Evolutionary conservation across 2,329 filamentous ascomycete genomes (phyloP).

Genomic region (Stagonosporopsis rhizophila): DNA sequence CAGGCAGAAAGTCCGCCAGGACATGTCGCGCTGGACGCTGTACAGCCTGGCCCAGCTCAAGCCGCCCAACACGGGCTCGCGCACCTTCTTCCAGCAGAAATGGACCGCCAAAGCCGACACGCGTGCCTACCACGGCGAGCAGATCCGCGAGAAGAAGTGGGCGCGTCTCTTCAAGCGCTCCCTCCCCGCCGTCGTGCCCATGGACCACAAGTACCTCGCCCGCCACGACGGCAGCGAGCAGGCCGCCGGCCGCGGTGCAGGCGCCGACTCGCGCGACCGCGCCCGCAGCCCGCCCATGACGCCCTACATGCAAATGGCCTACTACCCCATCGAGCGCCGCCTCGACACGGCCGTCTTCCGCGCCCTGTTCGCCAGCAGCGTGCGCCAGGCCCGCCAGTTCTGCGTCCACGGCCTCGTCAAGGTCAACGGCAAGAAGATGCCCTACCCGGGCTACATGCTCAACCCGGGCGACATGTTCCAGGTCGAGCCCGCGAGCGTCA

Average conservation of each 20-base stretch:
- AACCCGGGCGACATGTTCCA: slow-evolving; percentile 99
- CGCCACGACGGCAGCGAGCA: slow-evolving; percentile 80
- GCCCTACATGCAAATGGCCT: slow-evolving; percentile 97
- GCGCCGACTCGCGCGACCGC: slow-evolving; percentile 50
- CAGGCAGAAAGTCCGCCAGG: slow-evolving; percentile 86
- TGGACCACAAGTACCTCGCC: slow-evolving; percentile 83
- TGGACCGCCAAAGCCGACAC: slow-evolving; percentile 86
- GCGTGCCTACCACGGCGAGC: slow-evolving; percentile 91
- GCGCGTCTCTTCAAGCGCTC: slow-evolving; percentile 87
- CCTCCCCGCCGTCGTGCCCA: slow-evolving; percentile 81
- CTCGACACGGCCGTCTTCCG: slow-evolving; percentile 95
- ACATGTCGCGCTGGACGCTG: slow-evolving; percentile 97
- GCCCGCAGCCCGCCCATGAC: slow-evolving; percentile 58
- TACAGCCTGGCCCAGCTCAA: slow-evolving; percentile 77
- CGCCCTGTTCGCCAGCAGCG: slow-evolving; percentile 91
- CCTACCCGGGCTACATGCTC: slow-evolving; percentile 87
- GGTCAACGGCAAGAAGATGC: slow-evolving; percentile 98
- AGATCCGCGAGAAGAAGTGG: slow-evolving; percentile 93
- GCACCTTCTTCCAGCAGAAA: slow-evolving; percentile 97
- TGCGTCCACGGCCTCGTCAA: slow-evolving; percentile 91
- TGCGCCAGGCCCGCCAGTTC: slow-evolving; percentile 91
- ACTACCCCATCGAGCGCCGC: slow-evolving; percentile 86
- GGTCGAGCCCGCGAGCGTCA: slow-evolving; percentile 85
- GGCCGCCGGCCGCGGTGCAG: slow-evolving; percentile 83
- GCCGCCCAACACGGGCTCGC: slow-evolving; percentile 46